phyloP scores from a whole-genome alignment of 139 green algal species.

The Tetradesmus lagerheimii region DNA sequence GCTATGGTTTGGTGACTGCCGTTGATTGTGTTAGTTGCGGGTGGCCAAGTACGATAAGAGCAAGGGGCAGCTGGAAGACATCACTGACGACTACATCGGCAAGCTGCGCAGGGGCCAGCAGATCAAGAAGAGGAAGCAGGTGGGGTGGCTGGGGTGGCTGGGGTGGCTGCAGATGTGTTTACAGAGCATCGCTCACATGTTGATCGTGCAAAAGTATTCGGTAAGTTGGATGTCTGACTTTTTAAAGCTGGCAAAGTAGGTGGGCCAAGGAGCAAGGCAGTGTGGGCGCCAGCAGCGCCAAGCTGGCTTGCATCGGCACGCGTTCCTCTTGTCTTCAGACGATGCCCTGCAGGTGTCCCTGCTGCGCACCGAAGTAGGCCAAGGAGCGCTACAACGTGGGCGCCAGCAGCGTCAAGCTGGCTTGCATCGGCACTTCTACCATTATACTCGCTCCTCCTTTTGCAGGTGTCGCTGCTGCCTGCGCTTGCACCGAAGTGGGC shows the following conservation, averaged over 20 bases:
- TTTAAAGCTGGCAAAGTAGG: too few species aligned
- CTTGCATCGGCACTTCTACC: too few species aligned
- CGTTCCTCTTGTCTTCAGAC: too few species aligned
- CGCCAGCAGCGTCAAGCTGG: conserved; percentile 54
- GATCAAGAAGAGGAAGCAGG: conserved; percentile 42
- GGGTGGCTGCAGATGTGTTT: too few species aligned
- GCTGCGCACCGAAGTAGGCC: conserved; percentile 60
- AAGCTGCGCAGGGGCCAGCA: conserved; percentile 48
- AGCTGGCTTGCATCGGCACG: too few species aligned
- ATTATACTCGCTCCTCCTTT: too few species aligned
- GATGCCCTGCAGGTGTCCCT: background rate
- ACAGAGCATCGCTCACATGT: too few species aligned
- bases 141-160: background rate
- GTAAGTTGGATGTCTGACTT: too few species aligned
- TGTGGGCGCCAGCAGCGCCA: conserved; percentile 51
- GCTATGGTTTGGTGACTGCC: too few species aligned
- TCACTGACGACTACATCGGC: conserved; percentile 67
- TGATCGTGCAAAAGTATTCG: too few species aligned
- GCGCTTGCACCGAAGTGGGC: conserved; percentile 62
- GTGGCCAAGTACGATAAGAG: conserved; percentile 55
- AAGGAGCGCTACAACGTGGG: conserved; percentile 65
- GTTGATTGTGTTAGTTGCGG: too few species aligned
- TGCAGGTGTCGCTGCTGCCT: background rate
- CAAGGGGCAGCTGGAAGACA: conserved; percentile 49
- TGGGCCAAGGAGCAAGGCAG: conserved; percentile 70